These are phyloP conservation scores for Berberis thunbergii DNA, from an alignment of 164 flowering plant genomes.

Conservation along the genomic window DNA sequence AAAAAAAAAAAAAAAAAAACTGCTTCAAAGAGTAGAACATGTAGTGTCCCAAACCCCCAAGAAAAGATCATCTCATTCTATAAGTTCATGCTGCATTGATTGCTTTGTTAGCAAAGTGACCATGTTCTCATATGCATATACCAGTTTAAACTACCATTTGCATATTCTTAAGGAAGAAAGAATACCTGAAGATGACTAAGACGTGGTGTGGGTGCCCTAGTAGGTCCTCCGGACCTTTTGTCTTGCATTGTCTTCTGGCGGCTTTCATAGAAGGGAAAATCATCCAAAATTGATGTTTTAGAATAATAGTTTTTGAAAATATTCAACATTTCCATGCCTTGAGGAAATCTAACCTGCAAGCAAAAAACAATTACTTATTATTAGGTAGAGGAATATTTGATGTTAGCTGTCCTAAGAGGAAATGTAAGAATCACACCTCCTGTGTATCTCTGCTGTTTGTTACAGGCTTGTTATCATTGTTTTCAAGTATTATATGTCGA, in stretches of 20 bases:
- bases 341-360: constrained; percentile 22
- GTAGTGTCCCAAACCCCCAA: not conserved
- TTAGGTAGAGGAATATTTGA: not conserved
- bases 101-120: too few relatives aligned
- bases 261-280: constrained; percentile 73
- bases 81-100: too few relatives aligned
- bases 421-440: constrained; percentile 30
- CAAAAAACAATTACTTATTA: not conserved
- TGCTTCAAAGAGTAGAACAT: not conserved
- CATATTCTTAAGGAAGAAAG: not conserved
- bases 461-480: constrained; percentile 70
- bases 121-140: not conserved
- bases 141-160: not conserved
- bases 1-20: too few relatives aligned
- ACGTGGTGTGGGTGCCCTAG: constrained; percentile 22
- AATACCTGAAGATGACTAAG: constrained; percentile 33
- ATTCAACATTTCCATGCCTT: constrained; percentile 66
- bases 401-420: too few relatives aligned
- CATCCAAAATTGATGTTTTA: constrained; percentile 75
- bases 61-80: not conserved
- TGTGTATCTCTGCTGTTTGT: constrained; percentile 80
- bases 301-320: constrained; percentile 49
- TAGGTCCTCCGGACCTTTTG: constrained; percentile 42
- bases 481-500: constrained; percentile 60
- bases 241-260: constrained; percentile 77